Evolutionary conservation across 495 filamentous ascomycete genomes (phyloP).

Genomic region (Daldinia caldariorum): DNA sequence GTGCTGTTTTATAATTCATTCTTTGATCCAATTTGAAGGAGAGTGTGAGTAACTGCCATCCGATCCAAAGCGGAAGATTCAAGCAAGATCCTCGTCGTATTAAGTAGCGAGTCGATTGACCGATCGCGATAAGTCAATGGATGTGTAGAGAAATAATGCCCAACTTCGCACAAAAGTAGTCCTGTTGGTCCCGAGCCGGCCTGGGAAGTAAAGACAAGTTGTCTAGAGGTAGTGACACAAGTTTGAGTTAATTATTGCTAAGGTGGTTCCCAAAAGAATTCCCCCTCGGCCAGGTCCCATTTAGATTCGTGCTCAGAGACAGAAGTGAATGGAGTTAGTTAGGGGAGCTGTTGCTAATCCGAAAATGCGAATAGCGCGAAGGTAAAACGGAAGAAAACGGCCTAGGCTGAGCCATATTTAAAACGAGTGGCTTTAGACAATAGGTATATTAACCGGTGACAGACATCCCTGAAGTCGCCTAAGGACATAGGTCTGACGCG

Average conservation of each 20-base stretch:
- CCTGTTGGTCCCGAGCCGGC: not conserved
- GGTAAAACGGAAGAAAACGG: not conserved
- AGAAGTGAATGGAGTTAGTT: not conserved
- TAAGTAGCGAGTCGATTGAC: slow-evolving; percentile 4
- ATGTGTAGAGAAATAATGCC: not conserved
- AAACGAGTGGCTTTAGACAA: not conserved
- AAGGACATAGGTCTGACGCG: not conserved
- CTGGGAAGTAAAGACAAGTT: not conserved
- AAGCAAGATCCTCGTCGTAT: not conserved
- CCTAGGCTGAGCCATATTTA: not conserved
- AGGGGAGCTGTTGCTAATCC: not conserved
- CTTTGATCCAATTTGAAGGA: not conserved
- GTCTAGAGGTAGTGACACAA: not conserved
- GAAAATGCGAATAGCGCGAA: not conserved
- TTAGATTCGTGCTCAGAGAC: not conserved
- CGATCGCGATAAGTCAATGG: slow-evolving; percentile 2
- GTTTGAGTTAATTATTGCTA: not conserved
- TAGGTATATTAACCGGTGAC: not conserved
- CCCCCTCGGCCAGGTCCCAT: not conserved
- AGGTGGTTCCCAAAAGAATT: slow-evolving; percentile 3
- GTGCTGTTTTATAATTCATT: not conserved
- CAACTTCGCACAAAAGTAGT: not conserved
- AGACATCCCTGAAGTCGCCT: not conserved
- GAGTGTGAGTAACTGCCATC: not conserved
- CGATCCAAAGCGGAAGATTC: not conserved